Evolutionary conservation across 192 early-diverging fungal genomes (phyloP), one percentile per base, ranked within the genome.

Genomic region (Cetraspora pellucida): DNA sequence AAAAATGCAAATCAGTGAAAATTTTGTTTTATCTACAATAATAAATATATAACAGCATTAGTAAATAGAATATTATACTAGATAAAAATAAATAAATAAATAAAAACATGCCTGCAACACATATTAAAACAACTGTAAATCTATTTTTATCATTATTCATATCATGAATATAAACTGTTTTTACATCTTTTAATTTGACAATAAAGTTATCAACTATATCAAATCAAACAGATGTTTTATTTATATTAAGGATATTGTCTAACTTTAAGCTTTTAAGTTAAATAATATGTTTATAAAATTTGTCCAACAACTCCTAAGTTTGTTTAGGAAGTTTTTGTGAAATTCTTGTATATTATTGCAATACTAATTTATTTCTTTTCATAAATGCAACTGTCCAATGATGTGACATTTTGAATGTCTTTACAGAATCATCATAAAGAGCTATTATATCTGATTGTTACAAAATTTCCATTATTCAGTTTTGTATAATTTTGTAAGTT

Each of bases 191-290:
- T 25, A 23, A 19, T 27, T 70, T 70, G 0, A 70, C 25, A 13
- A 13, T 49, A 19, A 50, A 70, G 23, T 50, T 43, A 52, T 7
- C 46, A 3, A 5, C 4, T 27, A 70, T 70, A 70, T 70, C 46
- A 52, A 70, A 70, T 13, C 68, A 70, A 28, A 70, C 23, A 25
- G 46, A 23, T 49, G 46, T 50, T 50, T 70, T 19, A 70, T 21
- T 27, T 19, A 67, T 67, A 67, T 67, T 67, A 10, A 44, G 10
- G n/a, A 67, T 67, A 17, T 43, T 67, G 16, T 5, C 10, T 11
- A 67, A 13, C 13, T 28, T 0, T 0, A 25, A 67, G 31, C 11
- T 10, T n/a, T 30, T 43, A 10, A 67, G n/a, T 17, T 44, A 14
- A n/a, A 44, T 1, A 6, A 67, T 3, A 44, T 23, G 9, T 67